These are phyloP conservation scores for Clitopilus hobsonii DNA, from an alignment of 768 basidiomycete species.

Conservation along the genomic window DNA sequence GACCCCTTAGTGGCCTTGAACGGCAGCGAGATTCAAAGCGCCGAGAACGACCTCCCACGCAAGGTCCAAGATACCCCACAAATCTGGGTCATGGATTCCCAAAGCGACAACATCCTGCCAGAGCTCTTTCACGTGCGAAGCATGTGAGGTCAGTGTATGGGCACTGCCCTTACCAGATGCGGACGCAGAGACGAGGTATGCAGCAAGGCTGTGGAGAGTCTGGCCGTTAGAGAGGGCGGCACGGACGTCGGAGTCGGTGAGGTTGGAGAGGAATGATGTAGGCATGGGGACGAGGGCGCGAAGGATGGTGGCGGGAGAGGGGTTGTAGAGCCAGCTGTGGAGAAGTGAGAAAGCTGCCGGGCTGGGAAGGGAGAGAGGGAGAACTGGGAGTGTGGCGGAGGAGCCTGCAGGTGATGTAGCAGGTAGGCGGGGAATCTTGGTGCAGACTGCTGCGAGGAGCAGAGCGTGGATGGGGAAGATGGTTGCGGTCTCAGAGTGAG, in stretches of 20 bases:
- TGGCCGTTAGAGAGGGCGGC: constrained; percentile 42
- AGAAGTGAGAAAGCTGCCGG: constrained; percentile 64
- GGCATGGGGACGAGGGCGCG: constrained; percentile 59
- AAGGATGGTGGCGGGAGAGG: constrained; percentile 55
- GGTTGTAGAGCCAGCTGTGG: constrained; percentile 68
- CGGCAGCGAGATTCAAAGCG: constrained; percentile 44
- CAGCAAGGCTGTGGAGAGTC: constrained; percentile 50
- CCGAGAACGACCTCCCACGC: constrained; percentile 75
- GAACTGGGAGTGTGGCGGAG: constrained; percentile 45
- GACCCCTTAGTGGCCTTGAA: constrained; percentile 12
- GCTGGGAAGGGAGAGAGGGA: constrained; percentile 67
- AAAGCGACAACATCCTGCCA: constrained; percentile 79
- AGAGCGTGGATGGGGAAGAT: constrained; percentile 62
- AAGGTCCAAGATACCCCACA: constrained; percentile 76
- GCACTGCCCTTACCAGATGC: constrained; percentile 32
- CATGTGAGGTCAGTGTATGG: constrained; percentile 44
- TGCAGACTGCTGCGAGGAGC: constrained; percentile 57
- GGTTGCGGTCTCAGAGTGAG: constrained; percentile 35
- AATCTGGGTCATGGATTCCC: constrained; percentile 63
- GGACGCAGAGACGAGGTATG: constrained; percentile 41
- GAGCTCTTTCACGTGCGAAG: constrained; percentile 70
- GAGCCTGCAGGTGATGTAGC: constrained; percentile 22
- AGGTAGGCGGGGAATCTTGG: constrained; percentile 50
- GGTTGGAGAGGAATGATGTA: constrained; percentile 34
- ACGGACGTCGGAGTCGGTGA: constrained; percentile 39